Conservation (phyloP, 1,139 yeast species). For the Blastobotrys illinoisensis region DNA sequence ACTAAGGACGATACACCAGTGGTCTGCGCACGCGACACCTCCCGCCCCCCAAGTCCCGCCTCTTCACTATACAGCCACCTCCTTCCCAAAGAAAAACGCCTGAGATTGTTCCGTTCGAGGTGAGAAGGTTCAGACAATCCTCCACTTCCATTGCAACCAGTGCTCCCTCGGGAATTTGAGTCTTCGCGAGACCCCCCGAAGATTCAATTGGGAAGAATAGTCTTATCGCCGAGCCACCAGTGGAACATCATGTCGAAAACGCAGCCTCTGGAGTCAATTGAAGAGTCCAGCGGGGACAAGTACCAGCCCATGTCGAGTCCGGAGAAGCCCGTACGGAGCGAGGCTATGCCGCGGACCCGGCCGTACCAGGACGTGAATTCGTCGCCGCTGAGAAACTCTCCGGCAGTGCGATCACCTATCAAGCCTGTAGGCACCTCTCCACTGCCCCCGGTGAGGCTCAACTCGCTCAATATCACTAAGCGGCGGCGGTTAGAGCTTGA, state of each 20-base stretch:
- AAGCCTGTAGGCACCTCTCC: slow-evolving; percentile 20
- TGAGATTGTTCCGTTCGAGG: not conserved
- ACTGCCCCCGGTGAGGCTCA: slow-evolving; percentile 23
- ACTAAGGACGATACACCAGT: too few species aligned
- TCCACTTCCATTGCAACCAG: not conserved
- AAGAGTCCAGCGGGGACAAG: not conserved
- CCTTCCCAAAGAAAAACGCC: not conserved
- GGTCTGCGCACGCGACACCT: slow-evolving; percentile 6
- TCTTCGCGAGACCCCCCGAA: not conserved
- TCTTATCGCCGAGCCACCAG: not conserved
- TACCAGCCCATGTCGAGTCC: not conserved
- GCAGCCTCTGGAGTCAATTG: not conserved
- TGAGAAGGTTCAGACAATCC: not conserved
- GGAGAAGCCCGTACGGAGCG: not conserved
- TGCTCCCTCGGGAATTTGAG: not conserved
- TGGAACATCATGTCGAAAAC: not conserved
- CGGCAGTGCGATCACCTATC: slow-evolving; percentile 20
- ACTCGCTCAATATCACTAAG: slow-evolving; percentile 23
- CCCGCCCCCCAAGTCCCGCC: slow-evolving; percentile 18
- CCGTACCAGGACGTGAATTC: not conserved
- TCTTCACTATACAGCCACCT: slow-evolving; percentile 8
- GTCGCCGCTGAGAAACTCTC: slow-evolving; percentile 7
- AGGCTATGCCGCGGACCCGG: not conserved
- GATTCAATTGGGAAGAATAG: not conserved
- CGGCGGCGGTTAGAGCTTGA: slow-evolving; percentile 24